Evolutionary conservation across 345 rosid genomes (phyloP).

Genomic region (Eucalyptus polybractea): DNA sequence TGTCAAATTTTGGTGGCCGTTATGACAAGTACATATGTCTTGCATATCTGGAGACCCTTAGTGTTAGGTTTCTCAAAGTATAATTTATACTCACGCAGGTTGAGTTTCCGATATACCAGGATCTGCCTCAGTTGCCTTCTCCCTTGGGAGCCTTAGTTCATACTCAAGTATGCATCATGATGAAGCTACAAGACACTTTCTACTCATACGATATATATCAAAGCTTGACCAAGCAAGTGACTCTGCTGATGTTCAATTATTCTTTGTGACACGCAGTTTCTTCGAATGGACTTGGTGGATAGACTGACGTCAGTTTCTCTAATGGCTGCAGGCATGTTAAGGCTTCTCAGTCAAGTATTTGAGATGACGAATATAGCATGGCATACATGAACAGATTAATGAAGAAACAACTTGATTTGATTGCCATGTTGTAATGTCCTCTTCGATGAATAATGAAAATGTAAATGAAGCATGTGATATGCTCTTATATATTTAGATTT

Average conservation of each 20-base stretch:
- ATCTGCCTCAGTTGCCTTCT: slow-evolving; percentile 45
- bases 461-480: background rate
- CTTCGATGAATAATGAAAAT: background rate
- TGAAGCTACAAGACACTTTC: background rate
- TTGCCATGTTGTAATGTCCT: background rate
- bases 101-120: slow-evolving; percentile 51
- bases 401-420: background rate
- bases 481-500: background rate
- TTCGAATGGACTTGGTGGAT: slow-evolving; percentile 27
- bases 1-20: background rate
- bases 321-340: slow-evolving; percentile 39
- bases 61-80: background rate
- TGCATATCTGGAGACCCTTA: background rate
- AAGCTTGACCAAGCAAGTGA: background rate
- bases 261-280: slow-evolving; percentile 18
- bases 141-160: slow-evolving; percentile 43
- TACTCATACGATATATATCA: background rate
- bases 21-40: background rate
- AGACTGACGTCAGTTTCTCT: slow-evolving; percentile 40
- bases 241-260: background rate
- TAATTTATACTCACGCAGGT: slow-evolving; percentile 16
- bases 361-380: background rate
- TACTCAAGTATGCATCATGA: slow-evolving; percentile 20
- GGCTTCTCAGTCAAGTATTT: background rate
- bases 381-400: background rate